Base-by-base conservation (phyloP, 805 yeast genomes). In the Ogataea naganishii region DNA sequence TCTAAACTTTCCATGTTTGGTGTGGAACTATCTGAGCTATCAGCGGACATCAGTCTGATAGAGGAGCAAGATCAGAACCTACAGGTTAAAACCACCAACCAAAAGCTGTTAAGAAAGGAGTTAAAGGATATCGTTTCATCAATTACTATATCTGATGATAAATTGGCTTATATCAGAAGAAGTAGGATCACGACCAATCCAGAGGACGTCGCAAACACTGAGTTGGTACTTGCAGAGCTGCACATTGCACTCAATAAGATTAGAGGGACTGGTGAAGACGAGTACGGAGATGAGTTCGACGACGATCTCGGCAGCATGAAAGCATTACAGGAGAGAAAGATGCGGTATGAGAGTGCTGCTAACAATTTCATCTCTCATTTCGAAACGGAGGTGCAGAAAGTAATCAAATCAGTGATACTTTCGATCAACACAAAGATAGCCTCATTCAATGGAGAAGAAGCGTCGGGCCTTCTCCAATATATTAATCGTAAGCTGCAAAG, bases 71-170 rank as follows among this genome's bases (percentile, higher is more conserved):
- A 88, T 3, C 74, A 80, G 43, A 95, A 95, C 28, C 54, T 85
- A 12, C 96, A 88, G 53, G 79, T 88, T 6, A 78, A 77, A 41
- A 73, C 89, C 5, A 75, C 83, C 25, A 88, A 88, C 55, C 82
- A 81, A 51, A 83, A 82, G 44, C 50, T 66, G n/a, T 60, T 86
- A 15, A 79, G 76, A 64, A 72, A 68, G 27, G 86, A 83, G 36
- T 64, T 86, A 32, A 70, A 71, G 23, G 72, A 67, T n/a, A 64
- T 86, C 26, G 55, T 86, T 37, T 68, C 69, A 28, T 79, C 83
- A n/a, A 80, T 82, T 7, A 71, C 77, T 33, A 62, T 85, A 17
- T 75, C 76, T 38, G 70, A 71, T 12, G 55, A 56, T 1, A 76
- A 75, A 12, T 55, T 83, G 30, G 49, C 51, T 7, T 50, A 59